Base-by-base conservation (phyloP, 2,329 filamentous ascomycete species). In the Nemania sp. region DNA sequence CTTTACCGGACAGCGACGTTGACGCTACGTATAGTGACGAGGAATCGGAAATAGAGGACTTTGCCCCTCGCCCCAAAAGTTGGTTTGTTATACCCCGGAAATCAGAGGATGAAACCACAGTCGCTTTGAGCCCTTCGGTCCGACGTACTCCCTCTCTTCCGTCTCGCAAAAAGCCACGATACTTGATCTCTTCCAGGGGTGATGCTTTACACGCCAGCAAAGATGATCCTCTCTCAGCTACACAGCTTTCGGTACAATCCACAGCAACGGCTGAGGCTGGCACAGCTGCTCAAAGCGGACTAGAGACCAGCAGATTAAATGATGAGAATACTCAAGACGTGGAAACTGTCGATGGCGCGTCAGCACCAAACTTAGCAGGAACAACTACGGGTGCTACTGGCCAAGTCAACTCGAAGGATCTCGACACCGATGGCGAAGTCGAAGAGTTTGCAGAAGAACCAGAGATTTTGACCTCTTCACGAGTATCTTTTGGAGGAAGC, bases 11-110 rank as follows among this genome's bases (percentile, higher is more conserved):
- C 34, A 77, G 77, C 20, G 77, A 83, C 30, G 80, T 84, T 42
- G 90, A 95, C 66, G 73, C 93, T 1, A 70, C 70, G 11, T 80
- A 84, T 60, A 83, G 78, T 52, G 85, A 90, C 51, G 85, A 86
- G 12, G 86, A 76, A 5, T 74, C 75, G 11, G 75, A 75, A 7
- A 68, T 72, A 4, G 70, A 72, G 1, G 70, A 72, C 1, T 64
- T 70, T 1, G 57, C 66, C 2, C 44, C 58, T 17, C 76, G 81
- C 9, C 79, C 80, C 2, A 78, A 77, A 64, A 84, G 80, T 61
- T 66, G 76, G 50, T 66, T 75, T 62, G 59, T 73, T 22, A 64
- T 72, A 11, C 61, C 71, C 4, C 52, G 59, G 7, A 66, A 17
- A 58, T 61, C 15, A 69, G 68, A 22, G 61, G 70, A 2, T 69